phyloP scores from a whole-genome alignment of 345 rosid species.

The Dipteronia dyeriana region DNA sequence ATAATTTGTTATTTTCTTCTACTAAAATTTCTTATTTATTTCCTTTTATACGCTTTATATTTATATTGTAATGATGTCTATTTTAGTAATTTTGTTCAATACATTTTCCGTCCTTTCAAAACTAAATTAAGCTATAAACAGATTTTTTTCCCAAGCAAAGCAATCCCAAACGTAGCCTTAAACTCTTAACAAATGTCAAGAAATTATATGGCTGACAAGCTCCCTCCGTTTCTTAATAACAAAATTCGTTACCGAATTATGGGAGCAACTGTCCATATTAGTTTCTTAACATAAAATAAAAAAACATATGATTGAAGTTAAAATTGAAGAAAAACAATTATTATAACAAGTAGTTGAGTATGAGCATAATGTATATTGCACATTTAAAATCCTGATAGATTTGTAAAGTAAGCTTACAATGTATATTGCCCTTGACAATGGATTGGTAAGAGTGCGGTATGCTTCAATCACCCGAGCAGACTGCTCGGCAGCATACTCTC shows the following conservation, averaged over 20 bases:
- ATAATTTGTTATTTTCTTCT: no score
- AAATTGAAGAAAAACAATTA: not conserved
- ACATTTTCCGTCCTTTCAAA: no score
- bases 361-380: not conserved
- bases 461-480: conserved; percentile 89
- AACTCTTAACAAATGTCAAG: conserved; percentile 10
- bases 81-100: no score
- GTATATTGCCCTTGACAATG: conserved; percentile 73
- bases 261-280: not conserved
- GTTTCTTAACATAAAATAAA: not conserved
- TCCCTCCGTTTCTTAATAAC: not conserved
- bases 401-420: conserved; percentile 50
- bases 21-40: no score
- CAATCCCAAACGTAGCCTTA: no score
- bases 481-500: conserved; percentile 83
- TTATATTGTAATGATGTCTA: no score
- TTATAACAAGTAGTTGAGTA: not conserved
- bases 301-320: not conserved
- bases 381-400: conserved; percentile 6
- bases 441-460: conserved; percentile 59
- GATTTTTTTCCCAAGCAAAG: no score
- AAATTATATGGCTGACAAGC: not conserved
- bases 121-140: no score
- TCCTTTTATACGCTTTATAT: no score
- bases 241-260: no score